Evolutionary conservation across 192 early-diverging fungal species (phyloP), one percentile per base, ranked within the genome.

Genomic region (Rhizophagus sp.): DNA sequence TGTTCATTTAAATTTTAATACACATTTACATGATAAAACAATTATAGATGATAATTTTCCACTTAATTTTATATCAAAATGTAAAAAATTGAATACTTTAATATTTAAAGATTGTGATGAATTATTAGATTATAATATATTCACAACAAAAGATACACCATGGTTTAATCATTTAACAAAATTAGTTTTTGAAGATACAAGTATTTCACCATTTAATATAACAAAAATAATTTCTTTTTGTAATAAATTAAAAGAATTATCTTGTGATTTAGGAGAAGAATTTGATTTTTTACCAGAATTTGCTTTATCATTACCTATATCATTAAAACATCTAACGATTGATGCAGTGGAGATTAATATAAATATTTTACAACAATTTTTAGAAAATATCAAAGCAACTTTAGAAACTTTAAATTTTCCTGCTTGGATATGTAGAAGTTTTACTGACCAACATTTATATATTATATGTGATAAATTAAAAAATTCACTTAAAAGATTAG

Each of bases 381-480:
- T 71, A 24, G 33, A 33, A 24, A 39, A 39, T 71, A 71, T 39
- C 11, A 71, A 44, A 41, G 69, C 69, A 0, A 4, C 27, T 19
- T 71, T 71, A n/a, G 69, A 41, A 44, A 44, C 25, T 22, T 24
- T 71, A 4, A 36, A 34, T 10, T 71, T 71, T 44, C 27, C 69
- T 3, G 69, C 69, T 2, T 71, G 69, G 69, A 71, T 39, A 33
- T 71, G 69, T 24, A 36, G 69, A n/a, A 71, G 36, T 44, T 71
- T 71, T 44, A 71, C 69, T 1, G 69, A 71, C n/a, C 69, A 71
- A 36, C 69, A 71, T 71, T 10, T 71, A 47, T 71, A n/a, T 4
- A 44, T 71, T 19, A 71, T 71, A 24, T n/a, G 22, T 19, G 22
- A 71, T 11, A 10, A 71, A 33, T 41, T 36, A n/a, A 22, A 39